Conservation (phyloP, 768 basidiomycete genomes). For the Macrolepiota albuminosa region DNA sequence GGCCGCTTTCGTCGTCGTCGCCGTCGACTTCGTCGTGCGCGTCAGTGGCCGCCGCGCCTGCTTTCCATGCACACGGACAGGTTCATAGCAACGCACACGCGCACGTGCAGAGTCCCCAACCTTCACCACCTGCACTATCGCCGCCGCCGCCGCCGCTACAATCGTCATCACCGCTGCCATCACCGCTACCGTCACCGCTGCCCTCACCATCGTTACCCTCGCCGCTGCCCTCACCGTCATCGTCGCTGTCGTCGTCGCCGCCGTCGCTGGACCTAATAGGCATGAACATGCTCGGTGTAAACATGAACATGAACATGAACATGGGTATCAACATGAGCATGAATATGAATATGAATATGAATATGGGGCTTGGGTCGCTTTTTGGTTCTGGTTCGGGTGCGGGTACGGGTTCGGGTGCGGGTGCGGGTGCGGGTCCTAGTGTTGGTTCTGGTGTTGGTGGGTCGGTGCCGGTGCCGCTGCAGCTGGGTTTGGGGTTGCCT, state of each 20-base stretch:
- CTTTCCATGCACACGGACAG: too few species aligned
- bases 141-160: too few species aligned
- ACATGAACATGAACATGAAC: neutral
- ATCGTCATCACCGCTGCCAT: too few species aligned
- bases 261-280: neutral
- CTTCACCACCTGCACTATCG: too few species aligned
- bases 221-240: neutral
- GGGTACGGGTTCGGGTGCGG: neutral
- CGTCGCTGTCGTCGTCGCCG: neutral
- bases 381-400: neutral
- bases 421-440: neutral
- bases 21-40: too few species aligned
- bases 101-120: too few species aligned
- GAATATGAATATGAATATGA: constrained; percentile 9
- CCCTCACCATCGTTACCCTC: too few species aligned
- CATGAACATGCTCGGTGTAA: neutral
- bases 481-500: neutral
- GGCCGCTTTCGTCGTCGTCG: too few species aligned
- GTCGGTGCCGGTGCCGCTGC: neutral
- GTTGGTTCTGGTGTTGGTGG: neutral
- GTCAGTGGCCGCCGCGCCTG: too few species aligned
- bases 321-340: constrained; percentile 2
- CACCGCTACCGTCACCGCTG: too few species aligned
- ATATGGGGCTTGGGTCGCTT: neutral
- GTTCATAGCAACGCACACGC: too few species aligned